Percentiles rank a stretch among this genome's conserved stretches.
These are phyloP conservation scores for Starmerella etchellsii DNA, from an alignment of 805 yeast genomes.

Conservation along the genomic window DNA sequence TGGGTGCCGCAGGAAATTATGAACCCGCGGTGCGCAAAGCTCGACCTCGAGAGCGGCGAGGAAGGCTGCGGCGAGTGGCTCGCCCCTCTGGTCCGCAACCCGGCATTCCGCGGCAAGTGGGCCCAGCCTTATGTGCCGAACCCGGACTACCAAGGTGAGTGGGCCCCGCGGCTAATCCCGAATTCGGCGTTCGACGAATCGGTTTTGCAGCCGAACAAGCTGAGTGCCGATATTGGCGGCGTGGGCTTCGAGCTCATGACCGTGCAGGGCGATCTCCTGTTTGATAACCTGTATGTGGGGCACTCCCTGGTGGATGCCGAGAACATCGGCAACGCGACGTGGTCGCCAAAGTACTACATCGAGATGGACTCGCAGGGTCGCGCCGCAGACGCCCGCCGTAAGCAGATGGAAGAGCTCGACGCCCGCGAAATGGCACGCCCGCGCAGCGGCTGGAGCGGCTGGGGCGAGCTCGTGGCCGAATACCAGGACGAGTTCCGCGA, in stretches of 20 bases:
- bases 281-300: conserved; percentile 77
- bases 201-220: conserved; percentile 37
- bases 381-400: conserved; percentile 18
- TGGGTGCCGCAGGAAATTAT: conserved; percentile 58
- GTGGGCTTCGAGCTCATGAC: conserved; percentile 86
- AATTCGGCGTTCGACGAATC: conserved; percentile 55
- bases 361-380: conserved; percentile 24
- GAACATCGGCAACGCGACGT: conserved; percentile 64
- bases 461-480: not conserved
- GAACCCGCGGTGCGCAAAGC: conserved; percentile 57
- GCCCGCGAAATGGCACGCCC: conserved; percentile 9
- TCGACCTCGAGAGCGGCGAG: conserved; percentile 23
- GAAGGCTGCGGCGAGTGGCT: conserved; percentile 74
- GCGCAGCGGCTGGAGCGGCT: conserved; percentile 12
- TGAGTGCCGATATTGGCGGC: conserved; percentile 55
- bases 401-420: not conserved
- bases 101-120: conserved; percentile 71
- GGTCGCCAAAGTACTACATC: conserved; percentile 29
- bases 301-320: conserved; percentile 80
- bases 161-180: conserved; percentile 52
- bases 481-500: conserved; percentile 19
- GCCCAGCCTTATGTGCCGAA: conserved; percentile 50
- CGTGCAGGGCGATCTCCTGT: conserved; percentile 59
- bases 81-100: conserved; percentile 54
- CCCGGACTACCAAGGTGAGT: conserved; percentile 67